Evolutionary conservation across 495 filamentous ascomycete species (phyloP).

Genomic region (Pseudomonodictys pantanalensis): DNA sequence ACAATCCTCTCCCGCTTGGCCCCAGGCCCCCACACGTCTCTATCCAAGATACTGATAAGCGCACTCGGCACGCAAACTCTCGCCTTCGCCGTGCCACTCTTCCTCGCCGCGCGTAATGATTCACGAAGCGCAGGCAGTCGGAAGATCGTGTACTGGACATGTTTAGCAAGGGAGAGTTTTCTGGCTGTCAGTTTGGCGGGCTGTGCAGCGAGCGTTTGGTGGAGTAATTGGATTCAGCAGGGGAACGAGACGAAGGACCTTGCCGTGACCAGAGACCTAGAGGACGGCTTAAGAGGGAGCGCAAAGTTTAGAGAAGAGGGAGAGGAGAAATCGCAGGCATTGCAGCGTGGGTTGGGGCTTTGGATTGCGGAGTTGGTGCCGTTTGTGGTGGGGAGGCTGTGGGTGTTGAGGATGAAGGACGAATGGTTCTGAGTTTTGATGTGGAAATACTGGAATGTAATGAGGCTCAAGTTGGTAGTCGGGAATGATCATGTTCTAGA

Average conservation of each 20-base stretch:
- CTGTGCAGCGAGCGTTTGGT: background rate
- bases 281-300: background rate
- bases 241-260: background rate
- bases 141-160: constrained; percentile 14
- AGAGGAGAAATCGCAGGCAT: background rate
- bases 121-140: background rate
- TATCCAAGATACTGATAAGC: constrained; percentile 5
- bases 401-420: constrained; percentile 8
- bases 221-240: background rate
- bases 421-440: constrained; percentile 9
- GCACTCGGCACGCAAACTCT: constrained; percentile 17
- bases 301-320: background rate
- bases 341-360: constrained; percentile 16
- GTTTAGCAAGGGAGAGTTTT: constrained; percentile 13
- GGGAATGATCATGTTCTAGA: too few relatives aligned
- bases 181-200: background rate
- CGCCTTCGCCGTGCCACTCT: constrained; percentile 20
- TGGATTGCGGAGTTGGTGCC: constrained; percentile 25
- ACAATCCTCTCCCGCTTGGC: constrained; percentile 4
- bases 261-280: background rate
- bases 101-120: constrained; percentile 8
- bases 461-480: too few relatives aligned
- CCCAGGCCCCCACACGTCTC: constrained; percentile 1
- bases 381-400: constrained; percentile 24
- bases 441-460: too few relatives aligned